phyloP scores from a whole-genome alignment of 1,284 basidiomycete genomes.

The Butyriboletus appendiculatus region DNA sequence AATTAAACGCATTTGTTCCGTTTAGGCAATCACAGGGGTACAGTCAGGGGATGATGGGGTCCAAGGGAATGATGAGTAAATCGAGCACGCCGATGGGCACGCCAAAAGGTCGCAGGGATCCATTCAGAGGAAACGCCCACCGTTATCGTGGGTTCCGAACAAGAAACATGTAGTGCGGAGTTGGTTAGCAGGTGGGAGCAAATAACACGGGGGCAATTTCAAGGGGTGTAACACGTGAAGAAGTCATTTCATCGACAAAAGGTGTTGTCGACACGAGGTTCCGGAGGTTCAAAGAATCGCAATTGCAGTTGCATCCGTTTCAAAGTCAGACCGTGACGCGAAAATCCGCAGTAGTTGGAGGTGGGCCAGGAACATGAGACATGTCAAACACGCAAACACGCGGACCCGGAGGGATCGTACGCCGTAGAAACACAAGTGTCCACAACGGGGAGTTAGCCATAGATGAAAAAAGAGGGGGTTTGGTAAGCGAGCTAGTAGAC shows the following conservation, averaged over 20 bases:
- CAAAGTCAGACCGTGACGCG: conserved; percentile 11
- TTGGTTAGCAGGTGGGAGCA: conserved; percentile 1
- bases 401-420: conserved; percentile 19
- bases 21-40: conserved; percentile 13
- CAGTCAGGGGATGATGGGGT: conserved; percentile 1
- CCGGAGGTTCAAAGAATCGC: conserved; percentile 25
- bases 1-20: conserved; percentile 9
- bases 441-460: conserved; percentile 4
- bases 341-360: neutral
- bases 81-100: neutral
- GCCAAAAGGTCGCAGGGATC: neutral
- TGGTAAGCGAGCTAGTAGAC: conserved; percentile 25
- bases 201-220: neutral
- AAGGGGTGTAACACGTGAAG: conserved; percentile 3
- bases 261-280: conserved; percentile 25
- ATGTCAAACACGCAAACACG: conserved; percentile 12
- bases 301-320: conserved; percentile 27
- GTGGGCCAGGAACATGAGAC: conserved; percentile 9
- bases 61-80: conserved; percentile 6
- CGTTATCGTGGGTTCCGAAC: conserved; percentile 13
- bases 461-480: conserved; percentile 1
- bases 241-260: conserved; percentile 7
- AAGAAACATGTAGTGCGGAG: conserved; percentile 1
- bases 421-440: conserved; percentile 13
- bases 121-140: conserved; percentile 6